phyloP scores from a whole-genome alignment of 2,329 filamentous ascomycete species.

The Colletotrichum sp. region DNA sequence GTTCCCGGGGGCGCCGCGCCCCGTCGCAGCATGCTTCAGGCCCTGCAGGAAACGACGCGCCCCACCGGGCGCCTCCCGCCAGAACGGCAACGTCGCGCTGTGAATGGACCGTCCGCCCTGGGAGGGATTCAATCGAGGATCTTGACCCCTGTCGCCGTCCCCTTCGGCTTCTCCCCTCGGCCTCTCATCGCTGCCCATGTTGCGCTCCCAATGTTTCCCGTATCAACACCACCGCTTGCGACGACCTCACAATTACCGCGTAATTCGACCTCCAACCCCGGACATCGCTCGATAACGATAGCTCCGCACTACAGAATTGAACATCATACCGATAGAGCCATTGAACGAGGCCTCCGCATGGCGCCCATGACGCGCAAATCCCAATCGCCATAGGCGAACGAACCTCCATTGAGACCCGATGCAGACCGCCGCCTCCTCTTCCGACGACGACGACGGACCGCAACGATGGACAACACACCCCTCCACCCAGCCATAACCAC shows the following conservation, averaged over 20 bases:
- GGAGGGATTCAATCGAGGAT: neutral
- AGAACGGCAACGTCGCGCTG: neutral
- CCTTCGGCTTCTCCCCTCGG: neutral
- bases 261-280: too few relatives aligned
- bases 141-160: neutral
- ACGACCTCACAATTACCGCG: neutral
- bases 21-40: neutral
- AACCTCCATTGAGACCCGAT: neutral
- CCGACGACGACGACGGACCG: neutral
- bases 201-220: neutral
- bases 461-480: constrained; percentile 19
- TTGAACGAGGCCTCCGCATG: neutral
- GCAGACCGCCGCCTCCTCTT: neutral
- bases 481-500: constrained; percentile 14
- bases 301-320: neutral
- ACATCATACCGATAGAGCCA: neutral
- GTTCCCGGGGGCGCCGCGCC: neutral
- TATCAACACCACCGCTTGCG: neutral
- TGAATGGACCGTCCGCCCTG: neutral
- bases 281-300: too few relatives aligned
- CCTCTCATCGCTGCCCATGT: neutral
- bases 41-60: neutral
- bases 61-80: neutral
- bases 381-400: neutral
- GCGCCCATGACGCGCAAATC: neutral